Conservation (phyloP, 768 basidiomycete species). For the Suillus luteus region DNA sequence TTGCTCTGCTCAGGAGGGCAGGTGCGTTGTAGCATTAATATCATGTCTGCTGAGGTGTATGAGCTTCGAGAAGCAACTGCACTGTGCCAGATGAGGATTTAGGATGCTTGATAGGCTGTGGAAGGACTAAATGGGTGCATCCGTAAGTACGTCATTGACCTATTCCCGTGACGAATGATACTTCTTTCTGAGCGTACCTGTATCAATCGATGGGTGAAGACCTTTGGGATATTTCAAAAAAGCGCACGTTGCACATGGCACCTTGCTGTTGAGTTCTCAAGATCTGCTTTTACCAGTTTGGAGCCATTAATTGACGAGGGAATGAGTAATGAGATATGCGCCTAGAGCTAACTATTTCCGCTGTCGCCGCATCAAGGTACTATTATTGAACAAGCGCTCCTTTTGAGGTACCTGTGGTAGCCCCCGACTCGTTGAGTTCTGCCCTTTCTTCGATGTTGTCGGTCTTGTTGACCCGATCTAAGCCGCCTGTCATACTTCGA, state of each 20-base stretch:
- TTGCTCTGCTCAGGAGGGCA: constrained; percentile 41
- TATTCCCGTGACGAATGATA: constrained; percentile 45
- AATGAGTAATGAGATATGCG: constrained; percentile 1
- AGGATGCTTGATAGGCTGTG: constrained; percentile 12
- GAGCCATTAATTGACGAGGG: constrained; percentile 3
- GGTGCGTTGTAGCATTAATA: constrained; percentile 64
- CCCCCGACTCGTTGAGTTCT: constrained; percentile 5
- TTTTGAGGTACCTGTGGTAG: neutral
- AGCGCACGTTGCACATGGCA: constrained; percentile 4
- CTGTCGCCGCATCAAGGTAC: neutral
- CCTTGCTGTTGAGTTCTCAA: constrained; percentile 28
- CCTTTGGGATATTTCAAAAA: constrained; percentile 2
- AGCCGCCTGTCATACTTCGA: neutral
- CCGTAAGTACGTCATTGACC: constrained; percentile 62
- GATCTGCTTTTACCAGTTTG: constrained; percentile 3
- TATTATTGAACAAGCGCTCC: neutral
- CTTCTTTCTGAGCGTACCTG: constrained; percentile 25
- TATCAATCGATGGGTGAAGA: constrained; percentile 10
- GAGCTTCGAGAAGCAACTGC: constrained; percentile 27
- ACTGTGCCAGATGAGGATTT: constrained; percentile 19
- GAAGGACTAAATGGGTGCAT: constrained; percentile 21
- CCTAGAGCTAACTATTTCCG: neutral
- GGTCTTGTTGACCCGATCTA: constrained; percentile 9
- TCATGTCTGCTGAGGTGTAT: constrained; percentile 43
- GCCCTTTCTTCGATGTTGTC: neutral